Evolutionary conservation across 306 rosid species (phyloP).

Genomic region (Prinsepia uniflora): DNA sequence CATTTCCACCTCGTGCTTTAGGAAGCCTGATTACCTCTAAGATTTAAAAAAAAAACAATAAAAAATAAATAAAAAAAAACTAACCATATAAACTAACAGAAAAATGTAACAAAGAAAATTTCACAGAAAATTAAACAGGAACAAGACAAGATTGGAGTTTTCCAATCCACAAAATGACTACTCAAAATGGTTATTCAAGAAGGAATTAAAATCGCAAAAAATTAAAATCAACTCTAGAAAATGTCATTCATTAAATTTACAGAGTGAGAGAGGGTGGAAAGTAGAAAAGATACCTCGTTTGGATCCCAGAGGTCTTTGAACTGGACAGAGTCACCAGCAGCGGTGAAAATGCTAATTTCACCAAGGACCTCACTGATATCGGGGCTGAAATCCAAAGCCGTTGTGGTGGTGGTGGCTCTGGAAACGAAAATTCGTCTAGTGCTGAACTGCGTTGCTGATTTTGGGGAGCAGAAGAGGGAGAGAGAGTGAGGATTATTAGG

Average conservation of each 20-base stretch:
- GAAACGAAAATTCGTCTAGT: conserved; percentile 24
- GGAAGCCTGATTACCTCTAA: not conserved
- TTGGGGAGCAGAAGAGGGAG: conserved; percentile 5
- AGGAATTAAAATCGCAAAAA: not conserved
- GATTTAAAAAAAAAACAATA: no score
- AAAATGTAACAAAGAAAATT: not conserved
- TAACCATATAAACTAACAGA: not conserved
- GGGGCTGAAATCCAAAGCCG: conserved; percentile 31
- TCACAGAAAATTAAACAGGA: not conserved
- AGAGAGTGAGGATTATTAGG: conserved; percentile 4
- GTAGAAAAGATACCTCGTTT: conserved; percentile 37
- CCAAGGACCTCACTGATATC: conserved; percentile 40
- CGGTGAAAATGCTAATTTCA: conserved; percentile 54
- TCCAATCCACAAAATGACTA: not conserved
- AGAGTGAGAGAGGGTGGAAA: not conserved
- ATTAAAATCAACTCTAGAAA: no score
- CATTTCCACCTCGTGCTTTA: not conserved
- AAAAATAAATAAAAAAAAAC: no score
- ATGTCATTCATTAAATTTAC: not conserved
- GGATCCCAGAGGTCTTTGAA: conserved; percentile 75
- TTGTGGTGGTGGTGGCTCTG: conserved; percentile 27
- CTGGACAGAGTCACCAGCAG: conserved; percentile 54
- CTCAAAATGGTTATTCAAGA: not conserved
- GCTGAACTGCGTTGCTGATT: conserved; percentile 7
- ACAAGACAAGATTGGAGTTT: not conserved